A percentile compares a stretch with the other conserved stretches of the same genome.
Evolutionary conservation across 345 rosid species (phyloP).

Genomic region (Cochlearia excelsa): DNA sequence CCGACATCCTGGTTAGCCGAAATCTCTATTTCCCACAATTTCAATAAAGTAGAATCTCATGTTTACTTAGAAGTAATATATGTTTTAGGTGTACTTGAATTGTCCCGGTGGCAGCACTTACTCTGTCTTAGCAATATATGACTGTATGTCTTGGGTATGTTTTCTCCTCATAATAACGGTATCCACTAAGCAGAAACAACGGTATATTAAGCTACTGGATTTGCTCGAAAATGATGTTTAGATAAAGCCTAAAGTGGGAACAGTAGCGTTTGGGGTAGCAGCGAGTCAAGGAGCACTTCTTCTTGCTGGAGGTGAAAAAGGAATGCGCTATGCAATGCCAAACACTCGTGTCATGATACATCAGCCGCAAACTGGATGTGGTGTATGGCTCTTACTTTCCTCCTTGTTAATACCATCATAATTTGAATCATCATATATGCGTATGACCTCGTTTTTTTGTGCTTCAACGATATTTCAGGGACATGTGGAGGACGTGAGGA

Average conservation of each 20-base stretch:
- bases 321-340: conserved; percentile 97
- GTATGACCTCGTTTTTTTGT: not conserved
- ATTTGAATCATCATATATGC: not conserved
- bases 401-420: not conserved
- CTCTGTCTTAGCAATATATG: conserved; percentile 87
- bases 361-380: conserved; percentile 91
- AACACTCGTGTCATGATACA: conserved; percentile 91
- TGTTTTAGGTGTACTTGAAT: conserved; percentile 70
- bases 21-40: conserved; percentile 5
- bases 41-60: not conserved
- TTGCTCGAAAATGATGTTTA: conserved; percentile 29
- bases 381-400: conserved; percentile 46
- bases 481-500: conserved; percentile 80
- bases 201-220: not conserved
- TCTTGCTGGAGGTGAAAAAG: conserved; percentile 95
- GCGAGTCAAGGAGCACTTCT: conserved; percentile 95
- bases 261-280: conserved; percentile 90
- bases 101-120: conserved; percentile 94
- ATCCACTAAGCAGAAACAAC: not conserved
- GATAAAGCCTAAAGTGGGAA: conserved; percentile 95
- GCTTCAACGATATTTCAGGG: conserved; percentile 44
- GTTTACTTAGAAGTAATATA: conserved; percentile 16
- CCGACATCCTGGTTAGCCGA: conserved; percentile 73
- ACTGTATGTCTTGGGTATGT: conserved; percentile 94
- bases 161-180: not conserved